Evolutionary conservation across 148 eudicot species (phyloP), one percentile per base, ranked within the genome.

Genomic region (Rhododendron williamsianum): DNA sequence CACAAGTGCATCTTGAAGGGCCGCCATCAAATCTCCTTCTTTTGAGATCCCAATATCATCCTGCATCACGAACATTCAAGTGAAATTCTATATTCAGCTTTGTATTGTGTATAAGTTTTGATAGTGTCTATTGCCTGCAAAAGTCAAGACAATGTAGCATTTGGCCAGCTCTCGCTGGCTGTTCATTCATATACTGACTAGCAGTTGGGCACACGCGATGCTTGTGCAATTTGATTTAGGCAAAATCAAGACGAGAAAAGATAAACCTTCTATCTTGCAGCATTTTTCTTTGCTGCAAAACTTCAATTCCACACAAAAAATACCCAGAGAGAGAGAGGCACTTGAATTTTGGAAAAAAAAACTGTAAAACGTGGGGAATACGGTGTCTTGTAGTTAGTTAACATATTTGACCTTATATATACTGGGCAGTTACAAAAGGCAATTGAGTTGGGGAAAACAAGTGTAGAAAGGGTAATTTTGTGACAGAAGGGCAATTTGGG

Each of bases 1-100:
- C 48, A 87, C 89, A 85, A 97, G 85, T 18, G 98, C 98, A 90
- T 92, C 98, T 91, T 94, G 94, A 88, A 95, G 94, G 87, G 94
- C 97, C 91, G 91, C 76, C 87, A 97, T 88, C 89, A 95, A 86
- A 87, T 95, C 94, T 52, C 94, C 92, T 82, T 90, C 91, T 89
- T 89, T 92, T 36, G 93, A 88, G 38, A 85, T 85, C 15, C 86
- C 91, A 80, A 86, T 12, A 76, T 80, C 84, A 84, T 91, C 93
- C 99, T 95, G 91, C 87, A 85, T 76, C 46, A 46, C 73, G 74
- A 11, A 60, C 71, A 54, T 51, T 36, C 56, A 84, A 52, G 49
- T 18, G 35, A 76, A 33, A 76, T 36, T 84, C 45, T 56, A 18
- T 36, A 84, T 71, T 71, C 30, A 36, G 71, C 41, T 38, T 9